phyloP scores from a whole-genome alignment of 441 rosid species.

The Populus hybrid region DNA sequence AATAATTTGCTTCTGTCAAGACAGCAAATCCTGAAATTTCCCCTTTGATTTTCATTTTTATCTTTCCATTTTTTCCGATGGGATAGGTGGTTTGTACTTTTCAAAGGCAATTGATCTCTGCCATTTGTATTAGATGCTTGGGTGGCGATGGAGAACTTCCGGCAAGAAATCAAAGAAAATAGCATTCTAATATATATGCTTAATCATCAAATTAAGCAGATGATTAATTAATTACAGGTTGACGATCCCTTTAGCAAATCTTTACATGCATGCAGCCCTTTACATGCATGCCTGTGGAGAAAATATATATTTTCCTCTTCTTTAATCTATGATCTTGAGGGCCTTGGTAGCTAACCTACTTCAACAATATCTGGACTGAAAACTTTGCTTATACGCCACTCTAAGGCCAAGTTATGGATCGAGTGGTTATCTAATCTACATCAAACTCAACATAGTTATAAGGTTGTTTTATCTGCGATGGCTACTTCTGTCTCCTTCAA shows the following conservation, averaged over 20 bases:
- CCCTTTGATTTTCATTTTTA: slow-evolving; percentile 3
- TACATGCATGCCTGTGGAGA: not conserved
- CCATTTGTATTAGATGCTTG: slow-evolving; percentile 6
- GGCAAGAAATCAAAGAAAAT: not conserved
- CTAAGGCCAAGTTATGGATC: slow-evolving; percentile 15
- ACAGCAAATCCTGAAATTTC: slow-evolving; percentile 14
- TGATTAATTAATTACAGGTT: not conserved
- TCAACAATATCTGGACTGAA: not conserved
- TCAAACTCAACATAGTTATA: slow-evolving; percentile 16
- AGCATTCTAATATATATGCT: not conserved
- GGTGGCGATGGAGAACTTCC: not conserved
- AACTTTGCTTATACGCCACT: slow-evolving; percentile 40
- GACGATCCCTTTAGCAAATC: not conserved
- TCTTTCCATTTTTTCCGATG: not conserved
- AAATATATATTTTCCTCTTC: not conserved
- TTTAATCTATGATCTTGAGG: not conserved
- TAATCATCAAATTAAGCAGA: not conserved
- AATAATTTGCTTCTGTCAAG: not conserved
- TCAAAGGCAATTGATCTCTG: slow-evolving; percentile 7
- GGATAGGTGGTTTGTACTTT: slow-evolving; percentile 19
- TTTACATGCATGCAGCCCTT: not conserved
- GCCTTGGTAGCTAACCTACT: not conserved
- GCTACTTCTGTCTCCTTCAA: not conserved
- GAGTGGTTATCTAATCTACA: slow-evolving; percentile 30
- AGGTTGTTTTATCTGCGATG: slow-evolving; percentile 13